Conservation (phyloP, 495 filamentous ascomycete genomes). For the Aspergillus hancockii region DNA sequence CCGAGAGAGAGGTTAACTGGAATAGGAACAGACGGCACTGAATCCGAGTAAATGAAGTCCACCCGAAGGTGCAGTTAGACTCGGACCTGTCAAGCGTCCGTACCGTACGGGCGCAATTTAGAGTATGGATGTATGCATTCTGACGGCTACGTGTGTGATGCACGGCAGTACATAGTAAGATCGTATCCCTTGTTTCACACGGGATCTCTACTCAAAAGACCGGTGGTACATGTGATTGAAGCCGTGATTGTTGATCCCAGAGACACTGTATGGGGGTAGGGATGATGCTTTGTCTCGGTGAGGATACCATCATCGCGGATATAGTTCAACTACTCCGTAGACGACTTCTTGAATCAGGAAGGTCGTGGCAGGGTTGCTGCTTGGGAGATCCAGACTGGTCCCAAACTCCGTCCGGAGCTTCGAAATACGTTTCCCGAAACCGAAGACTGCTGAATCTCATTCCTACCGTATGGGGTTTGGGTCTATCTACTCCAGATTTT, state of each 20-base stretch:
- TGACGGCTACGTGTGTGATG: too few relatives aligned
- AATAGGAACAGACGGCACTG: background rate
- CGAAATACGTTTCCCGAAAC: conserved; percentile 5
- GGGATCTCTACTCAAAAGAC: background rate
- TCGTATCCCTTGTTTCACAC: background rate
- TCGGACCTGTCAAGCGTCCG: background rate
- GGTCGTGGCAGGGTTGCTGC: too few relatives aligned
- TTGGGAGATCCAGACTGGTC: background rate
- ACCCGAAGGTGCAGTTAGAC: background rate
- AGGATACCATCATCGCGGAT: background rate
- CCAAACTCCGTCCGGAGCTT: background rate
- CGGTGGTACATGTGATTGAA: background rate
- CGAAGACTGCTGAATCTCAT: too few relatives aligned
- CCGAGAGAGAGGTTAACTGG: background rate
- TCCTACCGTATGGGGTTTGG: background rate
- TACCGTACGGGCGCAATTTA: too few relatives aligned
- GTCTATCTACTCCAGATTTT: conserved; percentile 4
- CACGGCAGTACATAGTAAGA: background rate
- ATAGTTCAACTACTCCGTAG: background rate
- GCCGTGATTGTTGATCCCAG: background rate
- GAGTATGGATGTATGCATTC: too few relatives aligned
- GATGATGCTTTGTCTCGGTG: background rate
- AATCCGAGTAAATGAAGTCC: background rate
- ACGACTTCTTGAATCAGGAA: background rate
- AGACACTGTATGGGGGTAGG: conserved; percentile 1